A percentile compares a stretch with the other conserved stretches of the same genome.
Evolutionary conservation across 2,329 filamentous ascomycete genomes (phyloP).

Genomic region (Diaporthe velutina): DNA sequence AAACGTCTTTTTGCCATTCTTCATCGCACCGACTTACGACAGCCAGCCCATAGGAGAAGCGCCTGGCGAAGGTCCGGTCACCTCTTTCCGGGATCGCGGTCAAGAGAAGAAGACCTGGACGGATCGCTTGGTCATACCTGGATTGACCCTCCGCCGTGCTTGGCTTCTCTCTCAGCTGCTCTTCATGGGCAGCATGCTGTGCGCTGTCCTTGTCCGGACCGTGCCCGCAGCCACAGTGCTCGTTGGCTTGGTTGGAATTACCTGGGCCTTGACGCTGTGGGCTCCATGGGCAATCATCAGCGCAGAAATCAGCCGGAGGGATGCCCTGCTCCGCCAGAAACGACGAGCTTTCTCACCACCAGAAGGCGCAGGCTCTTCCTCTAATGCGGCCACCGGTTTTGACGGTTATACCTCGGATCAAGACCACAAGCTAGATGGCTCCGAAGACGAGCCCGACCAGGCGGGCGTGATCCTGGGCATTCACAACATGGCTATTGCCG

Average conservation of each 20-base stretch:
- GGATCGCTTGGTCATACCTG: slow-evolving; percentile 78
- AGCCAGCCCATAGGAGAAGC: slow-evolving; percentile 51
- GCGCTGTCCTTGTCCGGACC: slow-evolving; percentile 82
- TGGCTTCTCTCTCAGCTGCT: slow-evolving; percentile 91
- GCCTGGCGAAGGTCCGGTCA: slow-evolving; percentile 49
- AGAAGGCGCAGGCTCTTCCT: slow-evolving; percentile 35
- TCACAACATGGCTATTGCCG: slow-evolving; percentile 94
- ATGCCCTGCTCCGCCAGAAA: slow-evolving; percentile 66
- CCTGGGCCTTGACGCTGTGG: slow-evolving; percentile 94
- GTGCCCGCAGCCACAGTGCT: slow-evolving; percentile 80
- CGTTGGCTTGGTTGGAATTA: slow-evolving; percentile 86
- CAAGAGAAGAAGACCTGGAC: slow-evolving; percentile 60
- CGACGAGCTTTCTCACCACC: slow-evolving; percentile 41
- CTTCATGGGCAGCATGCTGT: slow-evolving; percentile 85
- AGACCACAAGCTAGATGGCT: slow-evolving; percentile 47
- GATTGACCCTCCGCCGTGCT: slow-evolving; percentile 86
- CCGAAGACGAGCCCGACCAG: slow-evolving; percentile 74
- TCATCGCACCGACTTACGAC: slow-evolving; percentile 86
- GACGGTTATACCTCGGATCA: slow-evolving; percentile 47
- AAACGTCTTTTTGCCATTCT: slow-evolving; percentile 86
- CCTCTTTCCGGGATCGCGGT: slow-evolving; percentile 48
- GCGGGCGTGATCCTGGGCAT: slow-evolving; percentile 93
- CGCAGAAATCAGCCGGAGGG: slow-evolving; percentile 87
- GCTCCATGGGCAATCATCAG: slow-evolving; percentile 96
- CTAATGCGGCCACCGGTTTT: slow-evolving; percentile 26